Evolutionary conservation across 2,329 filamentous ascomycete species (phyloP).

Genomic region (Nigrograna mackinnonii): DNA sequence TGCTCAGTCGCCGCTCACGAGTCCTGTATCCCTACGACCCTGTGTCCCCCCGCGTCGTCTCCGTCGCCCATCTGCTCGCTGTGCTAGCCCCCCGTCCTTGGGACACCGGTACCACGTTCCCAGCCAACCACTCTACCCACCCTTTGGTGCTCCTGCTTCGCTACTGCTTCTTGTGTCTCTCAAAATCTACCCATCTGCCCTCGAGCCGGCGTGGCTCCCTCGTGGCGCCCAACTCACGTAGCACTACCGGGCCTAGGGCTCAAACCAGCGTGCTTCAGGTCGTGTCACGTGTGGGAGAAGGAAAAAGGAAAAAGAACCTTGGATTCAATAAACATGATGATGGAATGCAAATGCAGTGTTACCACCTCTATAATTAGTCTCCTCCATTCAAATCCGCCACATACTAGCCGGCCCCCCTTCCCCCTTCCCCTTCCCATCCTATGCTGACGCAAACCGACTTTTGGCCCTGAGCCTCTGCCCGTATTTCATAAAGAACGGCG

Average conservation of each 20-base stretch:
- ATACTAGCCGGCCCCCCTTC: constrained; percentile 7
- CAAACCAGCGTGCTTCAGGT: constrained; percentile 34
- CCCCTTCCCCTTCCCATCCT: constrained; percentile 12
- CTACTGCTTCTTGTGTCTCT: constrained; percentile 24
- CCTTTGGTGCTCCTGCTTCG: too few relatives aligned
- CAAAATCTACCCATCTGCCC: constrained; percentile 10
- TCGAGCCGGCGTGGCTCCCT: constrained; percentile 37
- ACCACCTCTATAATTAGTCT: constrained; percentile 38
- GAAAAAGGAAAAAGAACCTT: constrained; percentile 17
- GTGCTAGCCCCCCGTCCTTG: constrained; percentile 13
- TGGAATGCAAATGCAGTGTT: constrained; percentile 35
- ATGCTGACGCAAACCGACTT: constrained; percentile 51
- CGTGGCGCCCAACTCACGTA: constrained; percentile 35
- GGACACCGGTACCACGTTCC: constrained; percentile 33
- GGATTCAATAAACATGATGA: constrained; percentile 36
- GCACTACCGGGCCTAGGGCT: constrained; percentile 30
- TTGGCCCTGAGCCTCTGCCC: constrained; percentile 52
- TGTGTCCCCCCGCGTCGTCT: constrained; percentile 18
- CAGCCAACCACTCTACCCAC: constrained; percentile 16
- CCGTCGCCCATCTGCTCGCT: neutral
- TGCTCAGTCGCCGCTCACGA: constrained; percentile 11
- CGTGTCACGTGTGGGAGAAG: constrained; percentile 35
- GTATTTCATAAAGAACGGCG: constrained; percentile 53
- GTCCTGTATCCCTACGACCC: constrained; percentile 19
- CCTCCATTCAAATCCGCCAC: constrained; percentile 22